phyloP scores from a whole-genome alignment of 2,329 filamentous ascomycete genomes.

The Pyricularia pennisetigena region DNA sequence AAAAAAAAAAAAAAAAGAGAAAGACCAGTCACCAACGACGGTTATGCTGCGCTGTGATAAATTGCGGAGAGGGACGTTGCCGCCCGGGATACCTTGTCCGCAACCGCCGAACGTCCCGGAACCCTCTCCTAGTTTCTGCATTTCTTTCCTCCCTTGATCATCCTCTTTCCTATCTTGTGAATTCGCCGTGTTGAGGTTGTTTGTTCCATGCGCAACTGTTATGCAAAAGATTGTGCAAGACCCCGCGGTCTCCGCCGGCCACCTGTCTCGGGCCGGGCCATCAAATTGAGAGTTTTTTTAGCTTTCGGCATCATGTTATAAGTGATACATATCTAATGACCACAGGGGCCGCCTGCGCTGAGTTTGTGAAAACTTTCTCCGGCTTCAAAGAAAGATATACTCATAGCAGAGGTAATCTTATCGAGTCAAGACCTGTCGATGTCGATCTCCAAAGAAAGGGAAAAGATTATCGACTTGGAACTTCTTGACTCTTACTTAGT shows the following conservation, averaged over 20 bases:
- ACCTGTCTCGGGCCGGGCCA: not conserved
- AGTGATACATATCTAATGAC: not conserved
- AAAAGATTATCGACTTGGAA: not conserved
- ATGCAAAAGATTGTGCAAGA: not conserved
- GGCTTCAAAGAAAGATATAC: not conserved
- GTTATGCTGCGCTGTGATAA: not conserved
- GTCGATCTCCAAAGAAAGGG: not conserved
- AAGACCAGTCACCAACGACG: not conserved
- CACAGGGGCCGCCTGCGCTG: too few species aligned
- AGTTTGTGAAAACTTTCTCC: not conserved
- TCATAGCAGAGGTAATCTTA: not conserved
- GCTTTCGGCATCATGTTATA: not conserved
- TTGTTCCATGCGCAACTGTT: not conserved
- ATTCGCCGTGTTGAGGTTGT: not conserved
- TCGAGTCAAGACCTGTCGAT: not conserved
- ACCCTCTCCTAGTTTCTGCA: not conserved
- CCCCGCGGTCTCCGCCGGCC: too few species aligned
- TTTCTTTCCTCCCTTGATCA: not conserved
- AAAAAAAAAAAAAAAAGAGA: too few species aligned
- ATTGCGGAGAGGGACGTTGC: not conserved
- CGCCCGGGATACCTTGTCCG: not conserved
- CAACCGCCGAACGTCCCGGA: not conserved
- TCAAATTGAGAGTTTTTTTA: not conserved
- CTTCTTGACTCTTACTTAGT: not conserved
- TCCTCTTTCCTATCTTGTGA: not conserved